phyloP scores from a whole-genome alignment of 306 rosid species.

The Quercus bicolor region DNA sequence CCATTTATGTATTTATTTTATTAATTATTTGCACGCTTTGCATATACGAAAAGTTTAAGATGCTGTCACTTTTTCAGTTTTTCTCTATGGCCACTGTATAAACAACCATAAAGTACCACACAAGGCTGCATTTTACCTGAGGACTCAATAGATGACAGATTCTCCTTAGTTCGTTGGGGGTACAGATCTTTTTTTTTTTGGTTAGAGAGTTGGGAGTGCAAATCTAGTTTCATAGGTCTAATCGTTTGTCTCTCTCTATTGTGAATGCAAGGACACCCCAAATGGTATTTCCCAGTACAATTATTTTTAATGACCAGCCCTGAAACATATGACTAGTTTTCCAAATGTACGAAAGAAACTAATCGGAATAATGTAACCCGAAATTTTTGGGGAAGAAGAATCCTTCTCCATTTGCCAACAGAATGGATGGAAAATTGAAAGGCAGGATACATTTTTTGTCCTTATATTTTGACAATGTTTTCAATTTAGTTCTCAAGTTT shows the following conservation, averaged over 20 bases:
- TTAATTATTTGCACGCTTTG: too few relatives aligned
- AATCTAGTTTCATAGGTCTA: neutral
- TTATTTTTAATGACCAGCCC: conserved; percentile 9
- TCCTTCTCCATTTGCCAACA: conserved; percentile 7
- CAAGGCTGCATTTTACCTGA: neutral
- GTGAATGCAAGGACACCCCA: neutral
- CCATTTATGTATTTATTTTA: too few relatives aligned
- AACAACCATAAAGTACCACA: neutral
- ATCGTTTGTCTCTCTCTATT: neutral
- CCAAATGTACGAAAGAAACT: conserved; percentile 23
- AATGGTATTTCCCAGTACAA: neutral
- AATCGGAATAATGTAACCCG: neutral
- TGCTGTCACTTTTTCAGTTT: neutral
- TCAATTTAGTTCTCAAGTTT: too few relatives aligned
- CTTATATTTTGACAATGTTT: too few relatives aligned
- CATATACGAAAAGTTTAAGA: too few relatives aligned
- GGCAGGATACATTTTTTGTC: neutral
- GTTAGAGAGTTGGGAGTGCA: too few relatives aligned
- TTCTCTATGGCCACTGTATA: neutral
- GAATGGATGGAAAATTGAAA: conserved; percentile 18
- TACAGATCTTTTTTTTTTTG: neutral
- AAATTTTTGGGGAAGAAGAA: neutral
- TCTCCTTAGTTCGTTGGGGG: neutral
- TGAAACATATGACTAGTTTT: conserved; percentile 33
- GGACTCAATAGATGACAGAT: neutral